These are phyloP conservation scores for Biscutella laevigata DNA, from an alignment of 441 rosid species.

Conservation along the genomic window DNA sequence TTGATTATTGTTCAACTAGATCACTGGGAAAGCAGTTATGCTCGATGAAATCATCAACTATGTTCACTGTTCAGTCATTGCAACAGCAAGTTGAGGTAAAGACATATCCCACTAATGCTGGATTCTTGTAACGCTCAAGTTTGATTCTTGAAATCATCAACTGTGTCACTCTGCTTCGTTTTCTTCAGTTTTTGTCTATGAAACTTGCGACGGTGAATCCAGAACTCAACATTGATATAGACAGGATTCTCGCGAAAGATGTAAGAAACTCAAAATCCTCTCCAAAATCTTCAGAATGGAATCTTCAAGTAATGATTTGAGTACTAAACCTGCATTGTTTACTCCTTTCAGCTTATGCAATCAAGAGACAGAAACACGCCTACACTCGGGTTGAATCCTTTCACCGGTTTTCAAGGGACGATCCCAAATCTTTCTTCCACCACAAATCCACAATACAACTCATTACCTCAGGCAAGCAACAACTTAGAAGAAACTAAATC, in stretches of 20 bases:
- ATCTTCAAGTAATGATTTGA: conserved; percentile 16
- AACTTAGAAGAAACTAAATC: background rate
- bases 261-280: conserved; percentile 37
- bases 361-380: conserved; percentile 40
- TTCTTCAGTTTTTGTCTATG: conserved; percentile 82
- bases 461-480: conserved; percentile 47
- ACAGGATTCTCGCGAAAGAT: conserved; percentile 73
- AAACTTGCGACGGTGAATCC: conserved; percentile 93
- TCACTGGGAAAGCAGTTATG: conserved; percentile 82
- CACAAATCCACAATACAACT: conserved; percentile 44
- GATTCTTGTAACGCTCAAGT: conserved; percentile 1
- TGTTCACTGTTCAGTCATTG: conserved; percentile 72
- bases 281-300: background rate
- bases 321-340: conserved; percentile 14
- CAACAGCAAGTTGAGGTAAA: conserved; percentile 72
- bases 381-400: conserved; percentile 37
- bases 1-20: conserved; percentile 37
- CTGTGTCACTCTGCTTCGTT: conserved; percentile 4
- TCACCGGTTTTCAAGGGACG: conserved; percentile 39
- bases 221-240: conserved; percentile 58
- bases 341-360: conserved; percentile 47
- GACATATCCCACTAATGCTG: background rate
- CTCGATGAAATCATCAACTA: conserved; percentile 78
- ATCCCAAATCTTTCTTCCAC: conserved; percentile 40
- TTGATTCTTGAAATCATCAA: background rate